Percentiles rank a stretch among this genome's conserved stretches.
phyloP scores from a whole-genome alignment of 2,329 filamentous ascomycete genomes.

The Chaetomium sp. region DNA sequence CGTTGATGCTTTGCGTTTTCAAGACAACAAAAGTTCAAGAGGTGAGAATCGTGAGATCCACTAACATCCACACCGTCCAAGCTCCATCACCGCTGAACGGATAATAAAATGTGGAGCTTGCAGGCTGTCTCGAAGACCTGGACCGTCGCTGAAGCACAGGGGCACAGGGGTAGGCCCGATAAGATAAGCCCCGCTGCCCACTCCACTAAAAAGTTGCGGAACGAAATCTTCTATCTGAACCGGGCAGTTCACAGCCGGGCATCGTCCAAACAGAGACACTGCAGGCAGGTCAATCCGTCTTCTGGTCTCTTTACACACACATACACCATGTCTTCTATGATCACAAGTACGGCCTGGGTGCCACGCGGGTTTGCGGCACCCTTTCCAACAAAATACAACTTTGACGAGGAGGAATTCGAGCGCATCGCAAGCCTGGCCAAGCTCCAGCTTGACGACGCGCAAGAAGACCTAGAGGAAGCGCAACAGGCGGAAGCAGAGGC shows the following conservation, averaged over 20 bases:
- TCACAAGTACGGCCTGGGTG: constrained; percentile 70
- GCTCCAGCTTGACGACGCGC: constrained; percentile 83
- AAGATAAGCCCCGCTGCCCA: constrained; percentile 31
- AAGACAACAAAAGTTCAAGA: too few relatives aligned
- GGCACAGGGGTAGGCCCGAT: constrained; percentile 16
- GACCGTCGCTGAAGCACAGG: too few relatives aligned
- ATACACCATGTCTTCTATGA: constrained; percentile 57
- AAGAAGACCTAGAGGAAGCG: constrained; percentile 74
- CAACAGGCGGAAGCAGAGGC: constrained; percentile 33
- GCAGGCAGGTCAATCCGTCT: background rate
- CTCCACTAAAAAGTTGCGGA: constrained; percentile 31
- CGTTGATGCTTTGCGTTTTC: too few relatives aligned
- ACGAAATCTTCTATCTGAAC: constrained; percentile 23
- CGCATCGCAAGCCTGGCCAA: constrained; percentile 69
- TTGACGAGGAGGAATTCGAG: constrained; percentile 69
- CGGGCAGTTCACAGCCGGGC: background rate
- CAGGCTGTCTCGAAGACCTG: too few relatives aligned
- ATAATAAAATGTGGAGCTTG: background rate
- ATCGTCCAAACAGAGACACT: background rate
- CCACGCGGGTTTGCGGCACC: constrained; percentile 69
- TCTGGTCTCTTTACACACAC: background rate
- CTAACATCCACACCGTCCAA: too few relatives aligned
- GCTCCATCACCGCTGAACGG: background rate
- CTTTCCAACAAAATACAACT: constrained; percentile 67
- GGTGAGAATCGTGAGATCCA: too few relatives aligned